These are phyloP conservation scores for Cryptococcus sp. DNA, from an alignment of 1,284 basidiomycete genomes.

Conservation along the genomic window DNA sequence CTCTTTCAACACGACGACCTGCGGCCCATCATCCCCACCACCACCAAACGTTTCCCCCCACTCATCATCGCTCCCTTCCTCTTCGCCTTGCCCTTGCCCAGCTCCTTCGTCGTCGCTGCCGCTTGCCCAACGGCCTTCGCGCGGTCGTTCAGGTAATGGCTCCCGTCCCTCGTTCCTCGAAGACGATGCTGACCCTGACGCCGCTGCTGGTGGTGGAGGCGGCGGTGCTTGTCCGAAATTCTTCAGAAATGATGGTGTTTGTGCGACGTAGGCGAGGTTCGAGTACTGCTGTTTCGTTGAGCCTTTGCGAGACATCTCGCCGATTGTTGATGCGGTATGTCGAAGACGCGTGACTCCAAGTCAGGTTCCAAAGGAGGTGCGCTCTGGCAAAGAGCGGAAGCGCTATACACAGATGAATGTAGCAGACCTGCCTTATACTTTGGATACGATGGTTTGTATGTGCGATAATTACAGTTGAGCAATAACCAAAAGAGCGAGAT, in stretches of 20 bases:
- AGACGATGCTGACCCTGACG: constrained; percentile 1
- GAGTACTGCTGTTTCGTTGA: constrained; percentile 28
- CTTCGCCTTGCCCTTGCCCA: constrained; percentile 11
- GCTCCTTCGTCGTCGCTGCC: constrained; percentile 39
- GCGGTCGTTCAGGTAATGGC: constrained; percentile 39
- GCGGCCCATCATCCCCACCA: constrained; percentile 77
- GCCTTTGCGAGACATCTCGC: constrained; percentile 17
- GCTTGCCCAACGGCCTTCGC: constrained; percentile 43
- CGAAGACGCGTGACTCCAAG: no score
- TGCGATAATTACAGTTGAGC: no score
- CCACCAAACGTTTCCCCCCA: constrained; percentile 70
- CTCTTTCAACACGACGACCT: constrained; percentile 78
- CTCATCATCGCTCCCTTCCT: constrained; percentile 66
- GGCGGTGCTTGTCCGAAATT: constrained; percentile 40
- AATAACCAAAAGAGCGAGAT: no score
- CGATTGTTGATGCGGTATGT: neutral
- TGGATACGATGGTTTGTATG: no score
- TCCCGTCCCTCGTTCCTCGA: constrained; percentile 11
- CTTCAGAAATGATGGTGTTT: constrained; percentile 43
- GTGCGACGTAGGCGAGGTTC: constrained; percentile 42
- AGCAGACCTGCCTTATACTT: no score
- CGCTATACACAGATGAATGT: no score
- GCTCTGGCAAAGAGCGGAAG: no score
- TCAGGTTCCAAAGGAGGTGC: no score
- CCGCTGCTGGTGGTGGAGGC: constrained; percentile 16